Evolutionary conservation across 441 rosid species (phyloP), one percentile per base, ranked within the genome.

Genomic region (Adansonia grandidieri): DNA sequence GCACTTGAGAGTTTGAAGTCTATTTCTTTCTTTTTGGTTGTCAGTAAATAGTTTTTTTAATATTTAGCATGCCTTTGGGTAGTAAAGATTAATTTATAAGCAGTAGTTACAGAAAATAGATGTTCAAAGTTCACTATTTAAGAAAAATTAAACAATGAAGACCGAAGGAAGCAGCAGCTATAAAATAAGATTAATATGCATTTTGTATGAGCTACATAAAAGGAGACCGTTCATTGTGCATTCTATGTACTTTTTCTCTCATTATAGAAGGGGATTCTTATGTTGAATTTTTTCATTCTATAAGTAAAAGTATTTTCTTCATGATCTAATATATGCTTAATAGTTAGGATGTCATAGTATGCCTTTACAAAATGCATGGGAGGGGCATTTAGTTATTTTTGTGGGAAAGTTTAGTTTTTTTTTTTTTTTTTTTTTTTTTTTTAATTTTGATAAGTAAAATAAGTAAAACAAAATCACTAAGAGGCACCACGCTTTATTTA

Each of bases 21-120:
- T 15, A 37, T 37, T 37, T 37, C 42, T 32, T 72, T 72, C 75
- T 37, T 72, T 72, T 56, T 54, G 63, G 50, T 13, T 73, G 32
- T 73, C 19, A 57, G 19, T 17, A 40, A 72, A 56, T 57, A 56
- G 40, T 73, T 73, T 72, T 10, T 28, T 56, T 15, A 40, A 65
- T 72, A 9, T 54, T 32, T 37, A 72, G 32, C 37, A 19, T 6
- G 13, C 19, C 32, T 32, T 72, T 72, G 24, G 51, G 64, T 54
- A 2, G 10, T 56, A 56, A 73, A 73, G 65, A 57, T 37, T 71
- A 71, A 54, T 37, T 17, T 57, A 54, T 71, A 37, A 54, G 61
- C 63, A 9, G 48, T 71, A 54, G 37, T 28, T 71, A 37, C 50
- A 54, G 50, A 19, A 54, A 54, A 37, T 56, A 72, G 65, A 40